Conservation (phyloP, 345 rosid species). For the Camelina neglecta region DNA sequence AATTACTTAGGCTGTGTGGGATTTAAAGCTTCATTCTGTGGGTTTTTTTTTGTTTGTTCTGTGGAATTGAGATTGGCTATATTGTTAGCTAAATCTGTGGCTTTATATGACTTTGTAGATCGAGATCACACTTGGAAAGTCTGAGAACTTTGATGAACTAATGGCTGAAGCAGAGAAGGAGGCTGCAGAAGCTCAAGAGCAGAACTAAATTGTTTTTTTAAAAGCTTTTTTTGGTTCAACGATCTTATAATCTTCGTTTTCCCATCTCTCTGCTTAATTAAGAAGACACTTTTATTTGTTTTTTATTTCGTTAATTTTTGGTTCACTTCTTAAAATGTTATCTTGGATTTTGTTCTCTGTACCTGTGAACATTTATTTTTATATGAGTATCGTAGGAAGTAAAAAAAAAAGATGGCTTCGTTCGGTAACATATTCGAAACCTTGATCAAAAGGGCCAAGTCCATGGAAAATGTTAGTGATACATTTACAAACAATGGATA, state of each 20-base stretch:
- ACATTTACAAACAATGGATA: too few relatives aligned
- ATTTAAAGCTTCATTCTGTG: background rate
- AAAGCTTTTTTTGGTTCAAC: background rate
- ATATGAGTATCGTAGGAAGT: slow-evolving; percentile 3
- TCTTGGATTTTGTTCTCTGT: slow-evolving; percentile 24
- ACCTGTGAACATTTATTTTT: slow-evolving; percentile 21
- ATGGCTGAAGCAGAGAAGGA: slow-evolving; percentile 83
- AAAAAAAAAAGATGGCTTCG: background rate
- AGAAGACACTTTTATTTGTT: slow-evolving; percentile 29
- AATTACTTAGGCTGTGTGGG: background rate
- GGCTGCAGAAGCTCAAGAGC: slow-evolving; percentile 56
- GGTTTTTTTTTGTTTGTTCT: background rate
- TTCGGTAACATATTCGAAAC: background rate
- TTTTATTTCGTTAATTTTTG: slow-evolving; percentile 31
- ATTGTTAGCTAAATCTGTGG: background rate
- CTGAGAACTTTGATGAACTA: slow-evolving; percentile 83
- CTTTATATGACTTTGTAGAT: slow-evolving; percentile 50
- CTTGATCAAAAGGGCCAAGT: background rate
- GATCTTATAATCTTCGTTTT: slow-evolving; percentile 12
- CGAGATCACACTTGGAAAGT: slow-evolving; percentile 77
- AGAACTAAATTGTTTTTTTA: slow-evolving; percentile 38
- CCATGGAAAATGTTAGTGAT: background rate
- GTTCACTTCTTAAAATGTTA: slow-evolving; percentile 3
- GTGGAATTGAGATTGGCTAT: background rate
- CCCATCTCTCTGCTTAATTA: slow-evolving; percentile 17